Conservation (phyloP, 306 rosid genomes). For the Rosa persica region DNA sequence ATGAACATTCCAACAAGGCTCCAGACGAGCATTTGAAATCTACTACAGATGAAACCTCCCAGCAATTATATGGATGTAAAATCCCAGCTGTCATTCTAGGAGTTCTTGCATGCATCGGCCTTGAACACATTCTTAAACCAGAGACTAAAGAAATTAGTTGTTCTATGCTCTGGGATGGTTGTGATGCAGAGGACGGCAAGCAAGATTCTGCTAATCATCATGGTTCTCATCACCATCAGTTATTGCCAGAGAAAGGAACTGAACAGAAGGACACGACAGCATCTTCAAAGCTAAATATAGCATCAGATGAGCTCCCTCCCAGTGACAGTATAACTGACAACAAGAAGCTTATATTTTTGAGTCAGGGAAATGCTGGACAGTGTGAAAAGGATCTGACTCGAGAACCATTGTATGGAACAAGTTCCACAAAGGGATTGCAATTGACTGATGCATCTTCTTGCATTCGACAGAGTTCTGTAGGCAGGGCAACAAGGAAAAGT, state of each 20-base stretch:
- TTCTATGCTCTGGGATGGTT: conserved; percentile 9
- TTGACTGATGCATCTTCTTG: conserved; percentile 3
- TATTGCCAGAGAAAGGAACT: background rate
- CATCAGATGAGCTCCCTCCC: background rate
- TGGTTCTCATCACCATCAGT: background rate
- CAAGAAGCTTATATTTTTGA: background rate
- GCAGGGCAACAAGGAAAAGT: conserved; percentile 14
- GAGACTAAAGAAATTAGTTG: conserved; percentile 18
- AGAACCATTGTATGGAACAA: background rate
- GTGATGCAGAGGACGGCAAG: background rate
- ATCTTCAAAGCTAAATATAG: background rate
- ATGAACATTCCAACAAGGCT: background rate
- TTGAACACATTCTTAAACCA: conserved; percentile 19
- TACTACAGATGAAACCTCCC: conserved; percentile 21
- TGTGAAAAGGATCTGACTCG: background rate
- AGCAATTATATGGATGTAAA: conserved; percentile 13
- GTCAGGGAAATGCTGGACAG: background rate
- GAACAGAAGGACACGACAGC: background rate
- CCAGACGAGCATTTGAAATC: conserved; percentile 3
- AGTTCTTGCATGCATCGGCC: conserved; percentile 12
- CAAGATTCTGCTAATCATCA: background rate
- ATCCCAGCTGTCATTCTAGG: conserved; percentile 19
- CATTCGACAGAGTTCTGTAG: conserved; percentile 6
- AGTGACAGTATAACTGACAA: background rate
- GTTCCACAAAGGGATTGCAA: conserved; percentile 3